Conservation (phyloP, 139 green algal species). For the Chlorella sp. region DNA sequence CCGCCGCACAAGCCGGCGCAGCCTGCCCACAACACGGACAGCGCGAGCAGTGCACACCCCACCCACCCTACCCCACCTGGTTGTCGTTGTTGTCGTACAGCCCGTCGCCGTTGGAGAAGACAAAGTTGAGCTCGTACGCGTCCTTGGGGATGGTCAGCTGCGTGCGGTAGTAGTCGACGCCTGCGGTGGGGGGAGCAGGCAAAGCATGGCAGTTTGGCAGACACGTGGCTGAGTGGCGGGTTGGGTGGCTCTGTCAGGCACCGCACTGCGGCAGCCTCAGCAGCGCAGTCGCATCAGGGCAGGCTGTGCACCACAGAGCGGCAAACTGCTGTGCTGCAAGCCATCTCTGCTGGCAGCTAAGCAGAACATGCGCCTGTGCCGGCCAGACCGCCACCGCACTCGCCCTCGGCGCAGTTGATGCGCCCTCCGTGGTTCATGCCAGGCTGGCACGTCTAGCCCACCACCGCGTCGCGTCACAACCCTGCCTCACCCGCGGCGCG, state of each 20-base stretch:
- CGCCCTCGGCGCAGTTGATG: too few relatives aligned
- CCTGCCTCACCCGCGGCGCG: slow-evolving; percentile 29
- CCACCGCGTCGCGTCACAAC: too few relatives aligned
- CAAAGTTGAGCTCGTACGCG: slow-evolving; percentile 84
- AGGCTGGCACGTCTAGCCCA: too few relatives aligned
- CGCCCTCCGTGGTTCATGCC: too few relatives aligned
- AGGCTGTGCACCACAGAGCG: too few relatives aligned
- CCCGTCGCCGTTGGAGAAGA: slow-evolving; percentile 71
- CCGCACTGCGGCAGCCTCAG: not conserved
- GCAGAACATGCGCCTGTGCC: not conserved
- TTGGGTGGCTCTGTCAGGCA: not conserved
- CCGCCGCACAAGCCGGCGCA: too few relatives aligned
- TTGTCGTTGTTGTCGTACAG: slow-evolving; percentile 63
- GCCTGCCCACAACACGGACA: not conserved
- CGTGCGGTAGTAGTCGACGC: slow-evolving; percentile 60
- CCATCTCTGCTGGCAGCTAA: not conserved
- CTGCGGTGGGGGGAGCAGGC: not conserved
- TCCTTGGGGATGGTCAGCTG: slow-evolving; percentile 59
- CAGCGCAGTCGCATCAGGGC: not conserved
- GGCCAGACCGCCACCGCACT: not conserved
- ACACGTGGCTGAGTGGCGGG: too few relatives aligned
- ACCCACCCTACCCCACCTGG: not conserved
- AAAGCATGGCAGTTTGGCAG: not conserved
- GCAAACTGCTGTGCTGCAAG: too few relatives aligned
- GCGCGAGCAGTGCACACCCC: not conserved